Conservation (phyloP, 345 rosid species). For the Balakata baccata region DNA sequence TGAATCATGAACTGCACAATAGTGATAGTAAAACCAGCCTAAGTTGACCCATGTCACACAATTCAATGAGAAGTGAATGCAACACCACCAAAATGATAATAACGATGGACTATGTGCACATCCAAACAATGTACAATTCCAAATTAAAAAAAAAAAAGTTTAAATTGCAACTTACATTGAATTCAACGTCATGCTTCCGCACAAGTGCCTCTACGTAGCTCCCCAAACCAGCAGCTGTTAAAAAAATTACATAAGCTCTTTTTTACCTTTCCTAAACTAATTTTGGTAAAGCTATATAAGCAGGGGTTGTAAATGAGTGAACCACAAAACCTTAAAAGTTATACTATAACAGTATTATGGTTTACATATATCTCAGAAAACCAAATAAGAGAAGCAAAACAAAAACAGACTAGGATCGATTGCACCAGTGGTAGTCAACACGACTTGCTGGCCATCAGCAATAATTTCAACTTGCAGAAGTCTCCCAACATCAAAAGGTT, state of each 20-base stretch:
- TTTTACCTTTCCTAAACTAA: slow-evolving; percentile 8
- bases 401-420: slow-evolving; percentile 73
- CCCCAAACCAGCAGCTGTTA: slow-evolving; percentile 92
- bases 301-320: slow-evolving; percentile 8
- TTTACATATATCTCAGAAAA: neutral
- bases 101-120: neutral
- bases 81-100: neutral
- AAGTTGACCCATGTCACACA: slow-evolving; percentile 1
- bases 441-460: slow-evolving; percentile 45
- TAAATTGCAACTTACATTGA: slow-evolving; percentile 51
- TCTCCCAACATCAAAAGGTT: slow-evolving; percentile 86
- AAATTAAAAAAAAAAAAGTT: neutral
- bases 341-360: neutral
- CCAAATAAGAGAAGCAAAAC: slow-evolving; percentile 13
- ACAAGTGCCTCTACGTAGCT: slow-evolving; percentile 93
- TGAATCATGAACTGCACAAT: neutral
- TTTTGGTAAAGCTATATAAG: neutral
- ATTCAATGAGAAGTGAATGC: neutral
- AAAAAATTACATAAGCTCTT: slow-evolving; percentile 17
- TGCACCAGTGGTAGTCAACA: slow-evolving; percentile 61
- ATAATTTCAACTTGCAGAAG: slow-evolving; percentile 63
- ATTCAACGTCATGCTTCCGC: slow-evolving; percentile 81
- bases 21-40: neutral
- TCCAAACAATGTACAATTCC: neutral
- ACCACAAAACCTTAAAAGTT: neutral